A percentile compares a stretch with the other conserved stretches of the same genome.
These are phyloP conservation scores for Naganishia vishniacii DNA, from an alignment of 768 basidiomycete genomes.

Conservation along the genomic window DNA sequence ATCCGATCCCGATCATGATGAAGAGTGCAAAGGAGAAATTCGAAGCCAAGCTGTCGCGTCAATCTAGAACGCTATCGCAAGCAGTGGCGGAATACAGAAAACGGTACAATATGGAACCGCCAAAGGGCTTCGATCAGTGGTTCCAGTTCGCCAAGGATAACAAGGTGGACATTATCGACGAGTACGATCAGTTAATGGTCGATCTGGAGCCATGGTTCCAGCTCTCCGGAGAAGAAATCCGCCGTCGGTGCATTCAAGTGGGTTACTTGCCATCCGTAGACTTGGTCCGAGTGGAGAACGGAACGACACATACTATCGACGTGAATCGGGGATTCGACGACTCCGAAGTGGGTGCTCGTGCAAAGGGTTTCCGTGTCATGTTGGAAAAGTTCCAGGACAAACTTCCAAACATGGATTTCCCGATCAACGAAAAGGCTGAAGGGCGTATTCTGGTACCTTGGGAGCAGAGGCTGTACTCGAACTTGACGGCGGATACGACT, in stretches of 20 bases:
- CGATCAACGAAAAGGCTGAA: slow-evolving; percentile 89
- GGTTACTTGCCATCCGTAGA: slow-evolving; percentile 77
- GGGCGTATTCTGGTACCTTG: slow-evolving; percentile 88
- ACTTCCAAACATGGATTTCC: slow-evolving; percentile 88
- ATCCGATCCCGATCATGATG: slow-evolving; percentile 49
- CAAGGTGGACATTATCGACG: slow-evolving; percentile 74
- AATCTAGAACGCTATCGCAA: slow-evolving; percentile 42
- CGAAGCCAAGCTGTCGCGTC: slow-evolving; percentile 39
- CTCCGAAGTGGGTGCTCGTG: slow-evolving; percentile 68
- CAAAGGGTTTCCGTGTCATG: slow-evolving; percentile 70
- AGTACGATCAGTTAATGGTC: slow-evolving; percentile 67
- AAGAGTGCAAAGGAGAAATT: slow-evolving; percentile 40
- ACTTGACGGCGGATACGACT: slow-evolving; percentile 56
- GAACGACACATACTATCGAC: slow-evolving; percentile 59
- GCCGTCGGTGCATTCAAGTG: slow-evolving; percentile 59
- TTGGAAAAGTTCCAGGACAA: slow-evolving; percentile 63
- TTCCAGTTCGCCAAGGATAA: slow-evolving; percentile 67
- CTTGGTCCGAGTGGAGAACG: slow-evolving; percentile 69
- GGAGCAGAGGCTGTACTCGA: slow-evolving; percentile 72
- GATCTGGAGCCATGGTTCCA: slow-evolving; percentile 84
- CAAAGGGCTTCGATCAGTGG: slow-evolving; percentile 49
- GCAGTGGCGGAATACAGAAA: slow-evolving; percentile 46
- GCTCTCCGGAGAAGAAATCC: slow-evolving; percentile 65
- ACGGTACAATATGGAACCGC: slow-evolving; percentile 43
- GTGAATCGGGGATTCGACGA: slow-evolving; percentile 61